Evolutionary conservation across 345 rosid species (phyloP), one percentile per base, ranked within the genome.

Genomic region (Microcos paniculata): DNA sequence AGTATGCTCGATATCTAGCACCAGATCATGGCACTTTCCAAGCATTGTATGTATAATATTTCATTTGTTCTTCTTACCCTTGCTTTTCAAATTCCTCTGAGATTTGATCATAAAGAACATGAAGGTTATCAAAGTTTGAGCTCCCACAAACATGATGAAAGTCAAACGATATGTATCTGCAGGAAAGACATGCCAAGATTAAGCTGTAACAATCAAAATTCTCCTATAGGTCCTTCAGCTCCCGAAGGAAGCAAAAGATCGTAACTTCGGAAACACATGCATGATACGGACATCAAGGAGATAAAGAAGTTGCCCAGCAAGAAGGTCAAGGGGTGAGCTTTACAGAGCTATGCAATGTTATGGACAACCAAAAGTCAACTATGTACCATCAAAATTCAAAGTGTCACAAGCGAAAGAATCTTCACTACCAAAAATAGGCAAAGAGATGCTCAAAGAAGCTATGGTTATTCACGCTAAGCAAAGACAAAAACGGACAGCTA

Each of bases 111-210:
- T 95, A 93, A 28, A 95, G 87, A 77, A 91, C 62, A 12, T 86
- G 74, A 49, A 95, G 86, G 77, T 89, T 93, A 74, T 87, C 97
- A 74, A 90, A 93, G 81, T 91, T 91, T 75, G 97, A 80, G 78
- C 76, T 90, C 81, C 98, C 97, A 81, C 99, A 93, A n/a, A 86
- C 53, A 77, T 82, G 87, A 79, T 95, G 99, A 70, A 93, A 95
- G 78, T 95, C 98, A 74, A 93, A 95, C 31, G 96, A 82, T 53
- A 91, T 76, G 71, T 89, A 95, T 87, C 99, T 95, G 97, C 79
- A 73, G 48, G 9, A 61, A 73, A 70, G 40, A 71, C 59, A 73
- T 16, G 52, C 40, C 49, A 57, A 57, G 30, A 43, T 21, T 58
- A 58, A 79, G 55, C 48, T 64, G 18, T 33, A 49, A 24, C 66